Evolutionary conservation across 2,329 filamentous ascomycete species (phyloP), one percentile per base, ranked within the genome.

Genomic region (Neocucurbitaria cava): DNA sequence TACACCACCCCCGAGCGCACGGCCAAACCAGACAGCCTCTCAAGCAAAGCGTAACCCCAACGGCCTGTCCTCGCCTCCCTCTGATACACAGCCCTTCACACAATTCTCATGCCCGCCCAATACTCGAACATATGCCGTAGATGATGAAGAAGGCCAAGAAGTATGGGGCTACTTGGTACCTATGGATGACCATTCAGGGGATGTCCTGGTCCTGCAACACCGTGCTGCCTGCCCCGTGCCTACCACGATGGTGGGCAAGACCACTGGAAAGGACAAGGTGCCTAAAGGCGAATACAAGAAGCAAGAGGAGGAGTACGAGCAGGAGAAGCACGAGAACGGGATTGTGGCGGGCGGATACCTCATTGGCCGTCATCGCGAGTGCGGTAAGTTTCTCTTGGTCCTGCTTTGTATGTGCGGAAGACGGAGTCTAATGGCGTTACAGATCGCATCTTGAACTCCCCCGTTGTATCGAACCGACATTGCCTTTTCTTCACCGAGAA

Each of bases 101-200:
- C 95, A 99, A 77, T 90, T 89, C 68, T 78, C 91, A 33, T 88
- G 91, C 62, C 87, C 89, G 2, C 86, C 91, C 24, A 80, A 85
- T 54, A 84, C 86, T 23, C 83, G 94, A 42, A 88, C 88, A 10
- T 90, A 93, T 59, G 92, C 96, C 52, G 90, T 96, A 3, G 86
- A 93, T 59, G 90, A 96, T 71, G 92, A 96, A 77, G 86, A 85
- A 53, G 84, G 85, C 41, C 90, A 96, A 73, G 92, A 92, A 8
- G 92, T 98, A 1, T 99, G 95, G 95, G 96, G 96, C 11, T 99
- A 98, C 69, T 81, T 99, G 5, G 86, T 96, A 49, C 92, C 94
- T 1, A 79, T 96, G 21, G 88, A 94, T 69, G 83, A 85, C 47
- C 85, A 85, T 60, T 87, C 89, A 49, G 88, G 87, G 76, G 78